These are phyloP conservation scores for Lodderomyces parapsilosis DNA, from an alignment of 1,139 yeast species.

Conservation along the genomic window DNA sequence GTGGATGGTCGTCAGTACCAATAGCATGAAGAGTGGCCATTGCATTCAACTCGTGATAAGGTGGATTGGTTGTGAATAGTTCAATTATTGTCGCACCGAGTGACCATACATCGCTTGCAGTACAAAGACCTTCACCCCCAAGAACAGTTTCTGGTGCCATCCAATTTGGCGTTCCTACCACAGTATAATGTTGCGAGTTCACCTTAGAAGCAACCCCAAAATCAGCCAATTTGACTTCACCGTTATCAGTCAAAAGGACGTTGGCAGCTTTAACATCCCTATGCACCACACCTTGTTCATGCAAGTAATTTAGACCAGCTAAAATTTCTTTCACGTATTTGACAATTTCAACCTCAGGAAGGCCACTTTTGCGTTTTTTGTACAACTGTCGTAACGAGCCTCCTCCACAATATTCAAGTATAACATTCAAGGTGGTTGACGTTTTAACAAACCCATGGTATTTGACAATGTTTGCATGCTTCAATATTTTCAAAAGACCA, in stretches of 20 bases:
- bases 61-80: conserved; percentile 82
- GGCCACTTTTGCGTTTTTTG: conserved; percentile 49
- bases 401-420: conserved; percentile 74
- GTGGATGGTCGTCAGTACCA: conserved; percentile 81
- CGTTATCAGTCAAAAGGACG: conserved; percentile 58
- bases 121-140: conserved; percentile 80
- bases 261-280: conserved; percentile 82
- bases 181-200: conserved; percentile 40
- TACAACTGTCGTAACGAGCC: conserved; percentile 80
- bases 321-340: conserved; percentile 69
- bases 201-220: conserved; percentile 74
- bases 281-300: conserved; percentile 72
- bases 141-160: conserved; percentile 82
- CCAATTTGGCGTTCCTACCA: conserved; percentile 79
- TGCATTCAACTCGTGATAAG: conserved; percentile 76
- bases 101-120: conserved; percentile 92
- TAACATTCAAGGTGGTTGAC: conserved; percentile 62
- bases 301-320: conserved; percentile 67
- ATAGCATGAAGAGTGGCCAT: conserved; percentile 93
- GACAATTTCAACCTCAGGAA: conserved; percentile 63
- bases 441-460: conserved; percentile 86
- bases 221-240: conserved; percentile 69
- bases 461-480: conserved; percentile 84
- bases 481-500: conserved; percentile 74
- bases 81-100: conserved; percentile 92